Percentiles rank a stretch among this genome's conserved stretches.
These are phyloP conservation scores for Ophiostoma himal-ulmi DNA, from an alignment of 2,329 filamentous ascomycete genomes.

Conservation along the genomic window DNA sequence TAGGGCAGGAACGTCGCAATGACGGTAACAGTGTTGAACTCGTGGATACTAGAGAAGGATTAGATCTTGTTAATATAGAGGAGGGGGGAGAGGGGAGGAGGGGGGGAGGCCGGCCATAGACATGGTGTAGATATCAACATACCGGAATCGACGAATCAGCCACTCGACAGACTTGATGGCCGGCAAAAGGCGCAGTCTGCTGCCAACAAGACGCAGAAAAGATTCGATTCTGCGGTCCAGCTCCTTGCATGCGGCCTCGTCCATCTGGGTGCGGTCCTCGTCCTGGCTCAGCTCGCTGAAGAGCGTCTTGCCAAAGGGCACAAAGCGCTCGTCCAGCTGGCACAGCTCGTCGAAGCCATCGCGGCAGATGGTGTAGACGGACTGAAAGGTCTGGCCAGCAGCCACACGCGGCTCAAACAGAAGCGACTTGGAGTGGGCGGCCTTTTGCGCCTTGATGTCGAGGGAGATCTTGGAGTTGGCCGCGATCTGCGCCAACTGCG, in stretches of 20 bases:
- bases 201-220: constrained; percentile 75
- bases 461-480: constrained; percentile 84
- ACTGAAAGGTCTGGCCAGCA: constrained; percentile 82
- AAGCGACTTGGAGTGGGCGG: constrained; percentile 86
- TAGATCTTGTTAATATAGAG: neutral
- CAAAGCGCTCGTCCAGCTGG: constrained; percentile 73
- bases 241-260: constrained; percentile 70
- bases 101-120: neutral
- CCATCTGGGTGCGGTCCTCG: constrained; percentile 83
- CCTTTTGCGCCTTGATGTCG: constrained; percentile 87
- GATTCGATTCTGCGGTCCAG: constrained; percentile 70
- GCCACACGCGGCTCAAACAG: constrained; percentile 86
- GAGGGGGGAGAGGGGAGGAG: neutral
- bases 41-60: constrained; percentile 62
- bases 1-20: constrained; percentile 89
- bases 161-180: constrained; percentile 91
- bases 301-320: constrained; percentile 66
- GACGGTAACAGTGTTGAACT: constrained; percentile 74
- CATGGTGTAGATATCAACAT: constrained; percentile 25
- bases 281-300: constrained; percentile 92
- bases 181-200: constrained; percentile 73
- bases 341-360: constrained; percentile 92
- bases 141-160: constrained; percentile 88
- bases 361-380: constrained; percentile 76
- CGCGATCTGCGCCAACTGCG: constrained; percentile 90